Evolutionary conservation across 129 eudicot genomes (phyloP), one percentile per base, ranked within the genome.

Genomic region (Oenanthe sinensis): DNA sequence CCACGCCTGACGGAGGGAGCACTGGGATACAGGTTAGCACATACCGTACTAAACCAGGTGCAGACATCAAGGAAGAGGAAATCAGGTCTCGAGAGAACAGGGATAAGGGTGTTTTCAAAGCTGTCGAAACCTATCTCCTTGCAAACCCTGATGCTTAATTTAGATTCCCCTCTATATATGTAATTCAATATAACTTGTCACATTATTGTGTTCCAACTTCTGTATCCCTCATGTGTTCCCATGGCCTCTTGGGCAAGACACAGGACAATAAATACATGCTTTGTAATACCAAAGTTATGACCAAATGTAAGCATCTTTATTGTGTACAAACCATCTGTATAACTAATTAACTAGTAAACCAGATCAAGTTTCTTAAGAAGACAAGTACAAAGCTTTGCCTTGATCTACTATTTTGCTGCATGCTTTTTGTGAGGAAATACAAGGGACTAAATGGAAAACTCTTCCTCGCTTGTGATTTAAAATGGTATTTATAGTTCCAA

Each of bases 81-180:
- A 76, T 80, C 44, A 83, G 54, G 39, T 68, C 75, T 6, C 83
- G 81, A 6, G 77, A 79, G 48, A 83, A 30, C 24, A 76, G n/a
- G 78, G 78, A 69, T 1, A 49, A 24, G 20, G 78, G 81, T 22
- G 37, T 83, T 43, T 69, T 79, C 75, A 79, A 83, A 73, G 83
- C 79, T 58, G 78, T 83, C 65, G 86, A 83, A 60, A 78, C 75
- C 24, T 83, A 83, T 78, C 86, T 83, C 71, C 26, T 76, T 58
- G 86, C 81, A 9, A 76, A 83, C 39, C 81, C 83, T 54, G 81
- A 78, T 33, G 79, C 74, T 13, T 67, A 30, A 67, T 4, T 4
- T 13, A 30, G 42, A 65, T 15, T 43, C 15, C 37, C 22, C 8
- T 68, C 8, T 70, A 39, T 39, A 70, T 70, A 39, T 70, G 54